Conservation (phyloP, 352 stramenopile species). For the Globisporangium irregulare region DNA sequence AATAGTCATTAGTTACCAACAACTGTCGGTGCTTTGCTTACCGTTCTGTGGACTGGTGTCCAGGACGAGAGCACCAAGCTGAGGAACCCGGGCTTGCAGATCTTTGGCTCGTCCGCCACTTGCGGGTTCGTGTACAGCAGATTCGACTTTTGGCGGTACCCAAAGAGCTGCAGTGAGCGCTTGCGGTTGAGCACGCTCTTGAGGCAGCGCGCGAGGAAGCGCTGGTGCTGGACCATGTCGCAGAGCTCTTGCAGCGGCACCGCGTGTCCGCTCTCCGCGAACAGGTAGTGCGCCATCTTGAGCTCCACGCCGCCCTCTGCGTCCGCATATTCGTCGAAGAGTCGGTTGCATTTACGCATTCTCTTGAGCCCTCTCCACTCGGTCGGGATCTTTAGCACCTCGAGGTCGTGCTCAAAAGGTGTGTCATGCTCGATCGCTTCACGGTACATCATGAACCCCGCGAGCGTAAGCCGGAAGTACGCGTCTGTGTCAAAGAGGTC, state of each 20-base stretch:
- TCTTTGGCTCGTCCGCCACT: conserved; percentile 33
- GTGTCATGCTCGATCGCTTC: conserved; percentile 43
- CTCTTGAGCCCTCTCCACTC: conserved; percentile 34
- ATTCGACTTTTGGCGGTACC: conserved; percentile 52
- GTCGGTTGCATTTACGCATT: conserved; percentile 19
- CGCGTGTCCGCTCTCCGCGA: conserved; percentile 36
- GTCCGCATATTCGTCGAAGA: conserved; percentile 58
- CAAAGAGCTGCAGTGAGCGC: conserved; percentile 57
- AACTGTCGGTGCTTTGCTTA: conserved; percentile 13
- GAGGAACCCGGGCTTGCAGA: conserved; percentile 44
- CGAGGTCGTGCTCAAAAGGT: conserved; percentile 40
- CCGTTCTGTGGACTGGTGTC: conserved; percentile 32
- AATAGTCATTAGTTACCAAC: not conserved
- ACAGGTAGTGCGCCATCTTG: conserved; percentile 45
- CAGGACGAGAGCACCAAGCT: conserved; percentile 52
- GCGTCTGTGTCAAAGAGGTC: conserved; percentile 45
- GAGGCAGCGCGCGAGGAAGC: conserved; percentile 39
- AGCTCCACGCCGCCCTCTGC: conserved; percentile 29
- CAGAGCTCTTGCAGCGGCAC: conserved; percentile 34
- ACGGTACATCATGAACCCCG: conserved; percentile 55
- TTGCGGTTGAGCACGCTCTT: conserved; percentile 42
- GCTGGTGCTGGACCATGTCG: conserved; percentile 35
- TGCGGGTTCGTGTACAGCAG: conserved; percentile 35
- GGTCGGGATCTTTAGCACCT: conserved; percentile 33
- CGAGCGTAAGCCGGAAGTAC: conserved; percentile 42